Evolutionary conservation across 495 filamentous ascomycete genomes (phyloP), one percentile per base, ranked within the genome.

Genomic region (Parathielavia hyrcaniae): DNA sequence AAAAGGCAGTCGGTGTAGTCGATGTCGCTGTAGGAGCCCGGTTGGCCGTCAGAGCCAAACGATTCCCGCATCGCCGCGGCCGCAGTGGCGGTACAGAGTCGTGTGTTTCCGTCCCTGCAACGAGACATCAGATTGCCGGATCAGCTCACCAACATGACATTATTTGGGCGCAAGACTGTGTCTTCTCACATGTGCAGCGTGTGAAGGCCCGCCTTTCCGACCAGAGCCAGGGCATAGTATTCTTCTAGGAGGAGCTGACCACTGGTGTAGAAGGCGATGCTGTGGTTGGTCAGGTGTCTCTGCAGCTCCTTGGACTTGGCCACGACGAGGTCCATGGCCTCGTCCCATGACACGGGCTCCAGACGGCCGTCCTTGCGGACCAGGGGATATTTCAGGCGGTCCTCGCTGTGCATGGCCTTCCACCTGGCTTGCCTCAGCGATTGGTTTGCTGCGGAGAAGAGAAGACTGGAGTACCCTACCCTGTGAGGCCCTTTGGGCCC

Each of bases 251-350:
- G 35, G 19, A 50, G 47, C 47, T 50, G 47, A 2, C 47, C 47
- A 16, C 47, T 50, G 47, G 47, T 50, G 47, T 50, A 50, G 23
- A 50, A 50, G 9, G 47, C 47, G 30, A 50, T 50, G 47, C 47
- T 50, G 47, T 50, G 47, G n/a, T 50, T 50, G 3, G 47, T 50
- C n/a, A 50, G 47, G 12, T 50, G 47, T 12, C 35, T 20, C 32
- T 50, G 47, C 14, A 50, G n/a, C 47, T 50, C 47, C 47, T 50
- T 50, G 5, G 47, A 36, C n/a, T 50, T 50, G 47, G 47, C 47
- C 1, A 50, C 47, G 14, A 50, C 35, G 11, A 50, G 47, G 32
- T 36, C 32, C 47, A 50, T 50, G 6, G 47, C 47, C 14, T 50
- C 47, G 17, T 50, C 47, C 47, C 47, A 50, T 16, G 47, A 35